Percentiles rank a stretch among this genome's conserved stretches.
These are phyloP conservation scores for Aspergillus nomiae DNA, from an alignment of 2,329 filamentous ascomycete genomes.

Conservation along the genomic window DNA sequence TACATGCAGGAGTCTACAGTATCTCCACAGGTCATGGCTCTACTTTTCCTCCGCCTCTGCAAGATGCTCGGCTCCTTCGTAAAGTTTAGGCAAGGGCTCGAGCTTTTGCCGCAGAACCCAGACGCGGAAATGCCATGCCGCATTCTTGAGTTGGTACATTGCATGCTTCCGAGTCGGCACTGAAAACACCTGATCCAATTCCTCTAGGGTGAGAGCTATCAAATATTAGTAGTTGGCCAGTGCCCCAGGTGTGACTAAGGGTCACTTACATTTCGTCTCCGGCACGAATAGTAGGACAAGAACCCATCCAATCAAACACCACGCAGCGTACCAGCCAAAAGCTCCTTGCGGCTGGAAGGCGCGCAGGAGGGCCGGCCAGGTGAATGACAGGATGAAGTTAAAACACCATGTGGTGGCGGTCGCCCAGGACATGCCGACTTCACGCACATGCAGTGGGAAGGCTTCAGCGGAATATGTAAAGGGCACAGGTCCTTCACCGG, in stretches of 20 bases:
- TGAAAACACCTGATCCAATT: slow-evolving; percentile 56
- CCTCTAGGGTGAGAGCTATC: slow-evolving; percentile 44
- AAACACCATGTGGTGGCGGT: slow-evolving; percentile 60
- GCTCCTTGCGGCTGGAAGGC: slow-evolving; percentile 56
- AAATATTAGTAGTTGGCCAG: slow-evolving; percentile 12
- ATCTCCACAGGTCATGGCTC: neutral
- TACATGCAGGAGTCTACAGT: too few species aligned
- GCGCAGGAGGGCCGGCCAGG: slow-evolving; percentile 52
- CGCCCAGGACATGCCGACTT: slow-evolving; percentile 63
- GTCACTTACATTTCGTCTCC: slow-evolving; percentile 48
- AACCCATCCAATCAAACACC: slow-evolving; percentile 57
- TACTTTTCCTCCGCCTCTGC: neutral
- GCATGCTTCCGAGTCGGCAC: slow-evolving; percentile 52
- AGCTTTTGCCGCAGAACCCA: slow-evolving; percentile 37
- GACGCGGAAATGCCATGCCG: slow-evolving; percentile 43
- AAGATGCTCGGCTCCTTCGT: slow-evolving; percentile 30
- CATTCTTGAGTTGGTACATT: slow-evolving; percentile 41
- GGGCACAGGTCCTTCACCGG: slow-evolving; percentile 63
- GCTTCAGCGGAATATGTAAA: slow-evolving; percentile 68
- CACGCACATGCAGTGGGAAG: slow-evolving; percentile 62
- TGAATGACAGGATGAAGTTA: slow-evolving; percentile 57
- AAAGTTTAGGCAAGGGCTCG: slow-evolving; percentile 29
- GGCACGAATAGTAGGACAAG: slow-evolving; percentile 55
- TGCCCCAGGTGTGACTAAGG: neutral
- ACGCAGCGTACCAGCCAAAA: slow-evolving; percentile 59